Base-by-base conservation (phyloP, 2,329 filamentous ascomycete genomes). In the Clarireedia hainanense region DNA sequence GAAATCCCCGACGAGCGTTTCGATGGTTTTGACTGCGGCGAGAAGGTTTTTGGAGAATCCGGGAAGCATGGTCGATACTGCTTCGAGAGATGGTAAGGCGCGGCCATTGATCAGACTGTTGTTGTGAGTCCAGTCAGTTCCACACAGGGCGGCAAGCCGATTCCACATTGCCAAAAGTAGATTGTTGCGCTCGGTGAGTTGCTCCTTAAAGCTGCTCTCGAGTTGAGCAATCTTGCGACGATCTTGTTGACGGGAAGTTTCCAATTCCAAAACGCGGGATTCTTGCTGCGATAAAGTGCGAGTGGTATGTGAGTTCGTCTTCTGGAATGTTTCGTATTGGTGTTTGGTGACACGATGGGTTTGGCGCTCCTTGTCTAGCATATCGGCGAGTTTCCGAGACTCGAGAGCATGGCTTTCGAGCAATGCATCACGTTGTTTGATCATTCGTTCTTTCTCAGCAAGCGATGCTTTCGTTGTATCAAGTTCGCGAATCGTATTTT, bases 21-120 rank as follows among this genome's bases (percentile, higher is more conserved):
- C 94, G 55, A 97, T 85, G 2, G 85, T 89, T 75, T 92, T 95
- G 59, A 96, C 81, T 0, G 92, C 92, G 1, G 85, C 82, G 45
- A 96, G 73, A 26, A 99, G 79, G 69, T 96, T 97, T 70, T 91
- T 89, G 67, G 87, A 89, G 73, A 97, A 97, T 1, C 88, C 89
- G 0, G 88, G 86, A 4, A 97, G 78, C 72, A 94, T 90, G 50
- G 85, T 91, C 1, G 85, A 84, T 59, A 99, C 88, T 14, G 91
- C 85, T 66, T 96, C 92, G 36, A 95, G 78, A 12, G 87, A 90
- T 0, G 91, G 90, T 6, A 95, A 74, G 1, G 81, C 83, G 58
- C 92, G 88, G 20, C 91, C 89, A 65, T 94, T 92, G 67, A 97
- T 88, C 24, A 96, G 81, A 56, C 86, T 87, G 70, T 97, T 91